phyloP scores from a whole-genome alignment of 176 grass and related monocot species.

The Rhynchospora tenuis region DNA sequence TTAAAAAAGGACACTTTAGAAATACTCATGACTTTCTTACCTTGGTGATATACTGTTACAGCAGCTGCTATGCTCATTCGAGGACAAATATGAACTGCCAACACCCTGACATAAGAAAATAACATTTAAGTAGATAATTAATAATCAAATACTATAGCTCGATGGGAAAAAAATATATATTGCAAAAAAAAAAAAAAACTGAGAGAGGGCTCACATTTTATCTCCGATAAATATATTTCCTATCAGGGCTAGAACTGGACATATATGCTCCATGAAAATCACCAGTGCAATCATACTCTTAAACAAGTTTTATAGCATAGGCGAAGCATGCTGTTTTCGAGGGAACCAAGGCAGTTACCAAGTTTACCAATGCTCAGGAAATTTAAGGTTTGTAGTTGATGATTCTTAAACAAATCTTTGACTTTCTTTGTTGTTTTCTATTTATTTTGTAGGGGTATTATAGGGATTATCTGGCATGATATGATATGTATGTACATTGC shows the following conservation, averaged over 20 bases:
- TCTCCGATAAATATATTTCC: conserved; percentile 56
- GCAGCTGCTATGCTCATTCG: conserved; percentile 47
- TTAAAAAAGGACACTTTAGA: no score
- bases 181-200: neutral
- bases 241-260: conserved; percentile 37
- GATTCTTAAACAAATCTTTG: no score
- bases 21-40: neutral
- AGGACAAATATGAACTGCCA: conserved; percentile 61
- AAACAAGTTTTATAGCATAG: no score
- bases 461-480: no score
- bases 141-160: neutral
- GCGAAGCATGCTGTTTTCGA: no score
- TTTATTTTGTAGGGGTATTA: no score
- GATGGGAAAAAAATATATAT: no score
- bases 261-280: conserved; percentile 59
- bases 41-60: conserved; percentile 26
- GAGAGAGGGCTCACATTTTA: conserved; percentile 59
- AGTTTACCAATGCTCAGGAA: no score
- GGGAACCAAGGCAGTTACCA: no score
- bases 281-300: conserved; percentile 52
- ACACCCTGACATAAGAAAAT: conserved; percentile 45
- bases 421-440: no score
- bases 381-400: no score
- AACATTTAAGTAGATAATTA: neutral
- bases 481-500: no score